A percentile compares a stretch with the other conserved stretches of the same genome.
These are phyloP conservation scores for Aspergillus alliaceus DNA, from an alignment of 2,329 filamentous ascomycete genomes.

Conservation along the genomic window DNA sequence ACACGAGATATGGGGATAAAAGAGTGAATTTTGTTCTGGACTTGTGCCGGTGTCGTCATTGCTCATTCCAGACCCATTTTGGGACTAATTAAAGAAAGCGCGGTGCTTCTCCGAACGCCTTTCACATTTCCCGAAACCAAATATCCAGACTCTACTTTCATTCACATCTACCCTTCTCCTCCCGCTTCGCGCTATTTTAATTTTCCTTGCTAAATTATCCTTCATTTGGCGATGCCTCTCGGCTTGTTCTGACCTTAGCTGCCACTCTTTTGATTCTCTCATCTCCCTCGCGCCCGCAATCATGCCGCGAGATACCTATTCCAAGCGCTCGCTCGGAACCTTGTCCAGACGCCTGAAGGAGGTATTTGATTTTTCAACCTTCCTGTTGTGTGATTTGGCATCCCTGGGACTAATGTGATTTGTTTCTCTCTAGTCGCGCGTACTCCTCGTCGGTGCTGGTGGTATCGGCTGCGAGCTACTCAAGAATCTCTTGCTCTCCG, in stretches of 20 bases:
- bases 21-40: background rate
- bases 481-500: constrained; percentile 90
- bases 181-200: constrained; percentile 6
- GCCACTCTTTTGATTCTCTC: constrained; percentile 1
- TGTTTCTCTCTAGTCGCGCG: constrained; percentile 64
- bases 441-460: constrained; percentile 92
- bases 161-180: constrained; percentile 3
- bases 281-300: constrained; percentile 14
- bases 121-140: background rate
- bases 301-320: constrained; percentile 43
- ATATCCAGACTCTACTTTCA: no score
- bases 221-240: constrained; percentile 15
- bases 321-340: constrained; percentile 45
- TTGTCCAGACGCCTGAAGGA: constrained; percentile 42
- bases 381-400: background rate
- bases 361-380: constrained; percentile 27
- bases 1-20: background rate
- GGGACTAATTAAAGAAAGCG: background rate
- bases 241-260: constrained; percentile 1
- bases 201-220: constrained; percentile 1
- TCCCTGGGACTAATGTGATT: background rate
- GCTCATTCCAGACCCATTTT: background rate
- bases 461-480: constrained; percentile 97
- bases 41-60: constrained; percentile 2
- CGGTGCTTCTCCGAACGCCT: constrained; percentile 4